A percentile compares a stretch with the other conserved stretches of the same genome.
Conservation (phyloP, 179 eudicot species). For the Silene vulgaris region DNA sequence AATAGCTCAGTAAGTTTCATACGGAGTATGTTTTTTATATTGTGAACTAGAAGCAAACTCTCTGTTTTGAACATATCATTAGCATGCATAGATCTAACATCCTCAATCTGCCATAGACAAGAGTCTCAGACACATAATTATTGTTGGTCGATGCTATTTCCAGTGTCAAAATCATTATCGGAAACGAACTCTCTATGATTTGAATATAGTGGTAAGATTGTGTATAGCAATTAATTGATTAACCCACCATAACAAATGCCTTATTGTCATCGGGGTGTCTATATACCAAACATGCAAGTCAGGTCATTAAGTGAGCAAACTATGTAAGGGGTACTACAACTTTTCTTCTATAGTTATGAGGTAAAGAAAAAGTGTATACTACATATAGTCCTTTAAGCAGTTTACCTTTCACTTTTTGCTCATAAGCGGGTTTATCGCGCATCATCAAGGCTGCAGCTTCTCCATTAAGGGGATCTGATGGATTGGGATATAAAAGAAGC, state of each 20-base stretch:
- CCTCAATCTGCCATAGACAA: too few relatives aligned
- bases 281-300: too few relatives aligned
- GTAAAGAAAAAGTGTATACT: background rate
- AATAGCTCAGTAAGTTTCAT: background rate
- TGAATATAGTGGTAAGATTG: background rate
- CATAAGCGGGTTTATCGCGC: conserved; percentile 40
- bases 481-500: conserved; percentile 45
- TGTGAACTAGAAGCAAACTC: too few relatives aligned
- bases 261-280: background rate
- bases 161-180: too few relatives aligned
- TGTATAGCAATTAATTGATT: too few relatives aligned
- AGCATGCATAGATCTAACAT: too few relatives aligned
- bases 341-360: background rate
- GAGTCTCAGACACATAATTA: too few relatives aligned
- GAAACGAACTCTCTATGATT: background rate
- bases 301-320: too few relatives aligned
- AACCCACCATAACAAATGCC: background rate
- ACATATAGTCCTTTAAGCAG: conserved; percentile 4
- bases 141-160: too few relatives aligned
- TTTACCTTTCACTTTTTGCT: conserved; percentile 42
- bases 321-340: too few relatives aligned
- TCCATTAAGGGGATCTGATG: conserved; percentile 45
- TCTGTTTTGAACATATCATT: too few relatives aligned
- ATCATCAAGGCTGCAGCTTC: conserved; percentile 49
- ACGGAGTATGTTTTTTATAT: too few relatives aligned